Evolutionary conservation across 768 basidiomycete genomes (phyloP).

Genomic region (Tylopilus cervinicoccineus): DNA sequence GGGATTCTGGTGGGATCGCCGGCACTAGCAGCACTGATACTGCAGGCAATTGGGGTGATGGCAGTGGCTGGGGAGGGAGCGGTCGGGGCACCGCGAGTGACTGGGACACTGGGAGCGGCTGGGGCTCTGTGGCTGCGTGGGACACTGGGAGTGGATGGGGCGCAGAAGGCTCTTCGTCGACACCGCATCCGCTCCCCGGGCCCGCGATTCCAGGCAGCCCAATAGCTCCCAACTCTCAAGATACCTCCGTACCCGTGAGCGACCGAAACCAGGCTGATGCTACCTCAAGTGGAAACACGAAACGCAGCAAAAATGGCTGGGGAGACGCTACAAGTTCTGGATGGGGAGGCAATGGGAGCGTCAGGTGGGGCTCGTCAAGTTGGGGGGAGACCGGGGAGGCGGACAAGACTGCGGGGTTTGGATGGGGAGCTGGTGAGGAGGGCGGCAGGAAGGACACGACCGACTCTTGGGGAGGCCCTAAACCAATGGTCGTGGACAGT

Average conservation of each 20-base stretch:
- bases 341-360: slow-evolving; percentile 2
- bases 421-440: slow-evolving; percentile 4
- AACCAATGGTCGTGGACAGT: slow-evolving; percentile 9
- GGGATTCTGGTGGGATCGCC: not conserved
- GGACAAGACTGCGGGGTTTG: not conserved
- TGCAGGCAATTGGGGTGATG: slow-evolving; percentile 6
- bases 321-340: slow-evolving; percentile 1
- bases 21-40: not conserved
- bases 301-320: slow-evolving; percentile 2
- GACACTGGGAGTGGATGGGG: slow-evolving; percentile 8
- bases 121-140: slow-evolving; percentile 12
- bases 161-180: not conserved
- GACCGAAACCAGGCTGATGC: slow-evolving; percentile 2
- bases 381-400: slow-evolving; percentile 2
- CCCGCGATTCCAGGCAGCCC: not conserved
- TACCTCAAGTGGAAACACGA: not conserved
- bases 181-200: slow-evolving; percentile 1
- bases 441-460: slow-evolving; percentile 1
- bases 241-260: not conserved
- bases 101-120: not conserved
- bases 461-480: slow-evolving; percentile 3
- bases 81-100: slow-evolving; percentile 1
- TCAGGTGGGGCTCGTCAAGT: not conserved
- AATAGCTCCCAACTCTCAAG: not conserved
- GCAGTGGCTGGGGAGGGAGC: not conserved